Percentiles rank a stretch among this genome's conserved stretches.
These are phyloP conservation scores for Xylariaceae sp. DNA, from an alignment of 2,329 filamentous ascomycete species.

Conservation along the genomic window DNA sequence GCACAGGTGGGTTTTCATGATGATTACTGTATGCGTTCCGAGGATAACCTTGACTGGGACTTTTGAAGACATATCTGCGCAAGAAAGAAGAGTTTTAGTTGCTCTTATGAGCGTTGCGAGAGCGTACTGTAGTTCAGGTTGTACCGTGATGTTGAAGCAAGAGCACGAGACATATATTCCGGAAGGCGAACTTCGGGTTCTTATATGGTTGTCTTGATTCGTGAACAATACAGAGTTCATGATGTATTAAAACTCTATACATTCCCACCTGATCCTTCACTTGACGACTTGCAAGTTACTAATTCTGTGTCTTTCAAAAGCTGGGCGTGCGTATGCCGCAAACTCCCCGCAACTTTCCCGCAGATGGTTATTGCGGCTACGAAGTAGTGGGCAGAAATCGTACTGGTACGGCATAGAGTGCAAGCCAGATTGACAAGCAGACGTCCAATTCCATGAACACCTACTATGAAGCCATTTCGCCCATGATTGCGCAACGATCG, in stretches of 20 bases:
- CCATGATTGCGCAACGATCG: no score
- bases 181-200: no score
- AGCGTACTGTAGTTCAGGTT: not conserved
- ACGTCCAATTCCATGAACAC: no score
- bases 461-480: no score
- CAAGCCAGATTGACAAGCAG: not conserved
- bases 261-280: not conserved
- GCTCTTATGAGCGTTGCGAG: not conserved
- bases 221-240: no score
- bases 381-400: not conserved
- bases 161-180: no score
- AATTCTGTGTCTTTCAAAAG: not conserved
- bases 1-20: not conserved
- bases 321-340: not conserved
- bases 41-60: constrained; percentile 7
- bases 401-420: not conserved
- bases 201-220: no score
- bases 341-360: constrained; percentile 10
- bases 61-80: constrained; percentile 2
- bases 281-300: not conserved
- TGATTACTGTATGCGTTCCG: constrained; percentile 7
- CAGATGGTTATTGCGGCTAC: not conserved
- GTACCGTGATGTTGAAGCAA: not conserved
- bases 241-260: not conserved
- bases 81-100: not conserved